A percentile compares a stretch with the other conserved stretches of the same genome.
phyloP scores from a whole-genome alignment of 2,329 filamentous ascomycete species.

The Monosporascus cannonballus region DNA sequence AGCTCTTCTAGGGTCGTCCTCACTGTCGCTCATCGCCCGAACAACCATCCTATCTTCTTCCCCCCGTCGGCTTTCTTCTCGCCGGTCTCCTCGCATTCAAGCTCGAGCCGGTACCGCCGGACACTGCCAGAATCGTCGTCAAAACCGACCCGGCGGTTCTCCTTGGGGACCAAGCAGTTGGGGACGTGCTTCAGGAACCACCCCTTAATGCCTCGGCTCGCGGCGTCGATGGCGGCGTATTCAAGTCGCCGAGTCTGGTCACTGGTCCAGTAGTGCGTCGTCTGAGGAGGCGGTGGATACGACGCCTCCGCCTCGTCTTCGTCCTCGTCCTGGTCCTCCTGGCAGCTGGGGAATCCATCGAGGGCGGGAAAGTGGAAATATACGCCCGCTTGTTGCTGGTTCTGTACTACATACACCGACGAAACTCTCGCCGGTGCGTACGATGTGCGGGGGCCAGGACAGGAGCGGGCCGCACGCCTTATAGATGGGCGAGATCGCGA shows the following conservation, averaged over 20 bases:
- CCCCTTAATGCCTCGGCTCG: slow-evolving; percentile 52
- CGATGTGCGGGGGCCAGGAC: slow-evolving; percentile 18
- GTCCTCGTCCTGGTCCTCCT: slow-evolving; percentile 9
- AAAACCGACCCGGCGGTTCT: slow-evolving; percentile 44
- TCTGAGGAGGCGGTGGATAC: slow-evolving; percentile 45
- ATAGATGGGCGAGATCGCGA: slow-evolving; percentile 35
- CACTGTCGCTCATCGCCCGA: slow-evolving; percentile 11
- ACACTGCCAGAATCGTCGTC: slow-evolving; percentile 60
- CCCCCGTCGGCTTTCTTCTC: slow-evolving; percentile 12
- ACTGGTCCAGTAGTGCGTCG: slow-evolving; percentile 63
- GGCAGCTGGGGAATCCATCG: slow-evolving; percentile 25
- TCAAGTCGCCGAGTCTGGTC: slow-evolving; percentile 56
- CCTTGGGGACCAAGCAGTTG: slow-evolving; percentile 51
- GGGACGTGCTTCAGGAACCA: slow-evolving; percentile 54
- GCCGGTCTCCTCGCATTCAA: slow-evolving; percentile 40
- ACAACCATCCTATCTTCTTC: slow-evolving; percentile 25
- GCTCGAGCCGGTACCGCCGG: slow-evolving; percentile 53
- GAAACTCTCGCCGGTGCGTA: slow-evolving; percentile 20
- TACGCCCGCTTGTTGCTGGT: slow-evolving; percentile 23
- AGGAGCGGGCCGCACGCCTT: slow-evolving; percentile 35
- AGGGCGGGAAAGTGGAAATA: slow-evolving; percentile 47
- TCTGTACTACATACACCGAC: slow-evolving; percentile 4
- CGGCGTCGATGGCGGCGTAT: slow-evolving; percentile 61
- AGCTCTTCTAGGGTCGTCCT: not conserved
- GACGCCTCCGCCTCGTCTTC: slow-evolving; percentile 14